A percentile compares a stretch with the other conserved stretches of the same genome.
Evolutionary conservation across 306 rosid genomes (phyloP).

Genomic region (Sicyos edulis): DNA sequence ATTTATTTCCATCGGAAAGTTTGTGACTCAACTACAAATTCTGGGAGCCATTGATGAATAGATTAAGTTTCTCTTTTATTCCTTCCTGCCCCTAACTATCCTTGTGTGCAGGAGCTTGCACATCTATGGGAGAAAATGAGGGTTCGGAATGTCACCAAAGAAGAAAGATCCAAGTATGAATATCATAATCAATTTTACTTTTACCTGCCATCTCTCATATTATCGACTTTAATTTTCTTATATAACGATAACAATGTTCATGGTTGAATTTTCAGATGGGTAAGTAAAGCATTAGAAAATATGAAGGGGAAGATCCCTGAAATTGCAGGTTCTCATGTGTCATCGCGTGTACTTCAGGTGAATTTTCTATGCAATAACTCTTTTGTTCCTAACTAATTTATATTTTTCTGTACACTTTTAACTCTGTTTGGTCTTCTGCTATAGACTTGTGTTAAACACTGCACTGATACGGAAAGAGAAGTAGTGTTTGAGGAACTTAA

Average conservation of each 20-base stretch:
- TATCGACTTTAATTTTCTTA: background rate
- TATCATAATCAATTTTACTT: conserved; percentile 3
- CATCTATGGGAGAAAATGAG: conserved; percentile 95
- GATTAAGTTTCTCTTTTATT: background rate
- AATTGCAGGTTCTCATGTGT: conserved; percentile 80
- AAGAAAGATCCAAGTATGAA: conserved; percentile 74
- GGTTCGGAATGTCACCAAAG: conserved; percentile 61
- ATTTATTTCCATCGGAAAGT: background rate
- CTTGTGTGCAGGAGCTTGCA: conserved; percentile 59
- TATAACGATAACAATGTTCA: background rate
- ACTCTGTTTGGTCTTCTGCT: conserved; percentile 19
- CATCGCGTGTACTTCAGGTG: conserved; percentile 96
- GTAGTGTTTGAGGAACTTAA: conserved; percentile 76
- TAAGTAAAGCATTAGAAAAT: conserved; percentile 69
- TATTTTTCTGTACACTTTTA: background rate
- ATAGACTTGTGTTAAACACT: conserved; percentile 83
- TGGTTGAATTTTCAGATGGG: conserved; percentile 42
- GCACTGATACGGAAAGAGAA: conserved; percentile 73
- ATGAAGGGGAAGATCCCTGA: conserved; percentile 96
- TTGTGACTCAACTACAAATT: background rate
- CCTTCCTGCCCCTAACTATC: background rate
- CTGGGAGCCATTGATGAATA: background rate
- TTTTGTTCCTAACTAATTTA: background rate
- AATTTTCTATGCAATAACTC: background rate
- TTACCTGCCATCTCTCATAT: background rate